Percentiles rank a stretch among this genome's conserved stretches.
These are phyloP conservation scores for Elsinoe arachidis DNA, from an alignment of 2,329 filamentous ascomycete genomes.

Conservation along the genomic window DNA sequence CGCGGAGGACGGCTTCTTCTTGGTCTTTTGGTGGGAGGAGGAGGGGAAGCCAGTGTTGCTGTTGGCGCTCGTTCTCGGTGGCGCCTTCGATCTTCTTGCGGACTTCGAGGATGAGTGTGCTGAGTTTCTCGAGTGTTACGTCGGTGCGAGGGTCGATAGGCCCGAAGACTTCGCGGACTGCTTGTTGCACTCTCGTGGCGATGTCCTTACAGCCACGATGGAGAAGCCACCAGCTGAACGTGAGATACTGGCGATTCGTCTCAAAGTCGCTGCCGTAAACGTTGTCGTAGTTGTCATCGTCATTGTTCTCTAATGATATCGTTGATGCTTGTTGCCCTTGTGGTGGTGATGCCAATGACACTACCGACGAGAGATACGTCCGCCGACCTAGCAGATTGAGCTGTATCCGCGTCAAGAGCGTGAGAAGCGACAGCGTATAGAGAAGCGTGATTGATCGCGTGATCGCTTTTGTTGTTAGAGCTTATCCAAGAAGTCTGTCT, in stretches of 20 bases:
- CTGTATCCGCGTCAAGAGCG: slow-evolving; percentile 87
- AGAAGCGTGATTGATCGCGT: slow-evolving; percentile 84
- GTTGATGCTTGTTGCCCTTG: slow-evolving; percentile 54
- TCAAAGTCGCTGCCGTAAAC: slow-evolving; percentile 89
- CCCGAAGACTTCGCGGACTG: slow-evolving; percentile 86
- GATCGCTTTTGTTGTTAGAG: slow-evolving; percentile 52
- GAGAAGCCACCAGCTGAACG: slow-evolving; percentile 96
- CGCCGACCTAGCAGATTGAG: slow-evolving; percentile 91
- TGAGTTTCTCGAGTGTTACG: slow-evolving; percentile 69
- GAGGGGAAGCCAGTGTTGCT: slow-evolving; percentile 69
- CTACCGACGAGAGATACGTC: slow-evolving; percentile 92
- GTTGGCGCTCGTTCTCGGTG: slow-evolving; percentile 54
- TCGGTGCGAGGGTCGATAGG: slow-evolving; percentile 80
- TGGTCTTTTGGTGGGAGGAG: slow-evolving; percentile 70
- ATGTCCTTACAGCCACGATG: slow-evolving; percentile 82
- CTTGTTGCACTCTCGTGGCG: slow-evolving; percentile 70
- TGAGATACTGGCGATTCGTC: slow-evolving; percentile 88
- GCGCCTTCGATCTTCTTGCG: slow-evolving; percentile 75
- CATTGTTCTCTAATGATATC: slow-evolving; percentile 87
- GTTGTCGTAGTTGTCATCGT: slow-evolving; percentile 76
- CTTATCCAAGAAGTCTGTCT: background rate
- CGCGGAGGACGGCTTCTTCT: slow-evolving; percentile 74
- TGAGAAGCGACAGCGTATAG: slow-evolving; percentile 82
- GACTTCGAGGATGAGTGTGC: slow-evolving; percentile 72
- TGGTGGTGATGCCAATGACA: slow-evolving; percentile 71